Evolutionary conservation across 2,329 filamentous ascomycete genomes (phyloP), one percentile per base, ranked within the genome.

Genomic region (Coleophoma cylindrospora): DNA sequence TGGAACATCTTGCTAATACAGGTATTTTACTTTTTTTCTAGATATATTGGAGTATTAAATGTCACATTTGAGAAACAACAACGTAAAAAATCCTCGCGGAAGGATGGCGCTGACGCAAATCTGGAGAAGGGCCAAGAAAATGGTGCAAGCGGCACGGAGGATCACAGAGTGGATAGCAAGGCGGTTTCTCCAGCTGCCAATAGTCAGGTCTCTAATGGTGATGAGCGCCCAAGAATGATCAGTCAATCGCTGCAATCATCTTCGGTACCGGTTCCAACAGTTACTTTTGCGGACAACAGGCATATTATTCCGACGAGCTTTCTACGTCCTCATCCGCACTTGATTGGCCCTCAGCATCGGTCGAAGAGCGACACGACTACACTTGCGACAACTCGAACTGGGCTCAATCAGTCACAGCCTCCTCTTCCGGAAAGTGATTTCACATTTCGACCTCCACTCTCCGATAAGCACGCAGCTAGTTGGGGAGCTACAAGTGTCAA

Each of bases 401-500:
- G 43, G 49, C 61, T 48, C 46, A 60, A 21, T 47, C 44, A 55
- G 56, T 47, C 51, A 17, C 54, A 56, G 22, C 50, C 53, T 11
- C 54, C 53, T 11, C 47, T 50, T 27, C 49, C 50, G n/a, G 43
- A 53, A 40, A 45, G 27, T 32, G 45, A 59, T 17, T 47, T 56
- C 34, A 56, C 53, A 17, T 57, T 53, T 19, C 61, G 75, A 19
- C 76, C 76, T 4, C 65, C 61, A 3, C 61, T 84, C 52, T 76
- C 81, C 21, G 74, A 81, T 40, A 73, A 78, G 17, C 75, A 77
- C 60, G 77, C 81, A 8, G 81, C 81, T 57, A 84, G 82, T 61
- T 96, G 92, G 91, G 91, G 92, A 8, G 90, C 91, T 14, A 96
- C 91, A 0, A 91, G 87, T 19, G 88, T 96, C 51, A 97, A 97